Evolutionary conservation across 805 yeast genomes (phyloP).

Genomic region (Monosporozyma siamensis): DNA sequence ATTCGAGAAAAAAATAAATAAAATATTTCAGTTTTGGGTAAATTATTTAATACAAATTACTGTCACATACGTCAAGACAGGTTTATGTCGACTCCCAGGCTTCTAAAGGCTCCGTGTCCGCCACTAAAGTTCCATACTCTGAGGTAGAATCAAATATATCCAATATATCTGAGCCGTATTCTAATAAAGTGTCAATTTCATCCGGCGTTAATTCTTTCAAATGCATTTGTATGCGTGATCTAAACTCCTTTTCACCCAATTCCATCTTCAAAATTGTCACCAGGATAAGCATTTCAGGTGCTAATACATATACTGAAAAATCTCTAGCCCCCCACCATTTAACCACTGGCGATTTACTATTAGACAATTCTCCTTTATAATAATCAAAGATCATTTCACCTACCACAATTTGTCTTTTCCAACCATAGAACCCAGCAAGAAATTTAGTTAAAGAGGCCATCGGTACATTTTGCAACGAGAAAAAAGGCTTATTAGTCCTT

Average conservation of each 20-base stretch:
- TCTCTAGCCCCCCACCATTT: constrained; percentile 52
- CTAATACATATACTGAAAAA: constrained; percentile 49
- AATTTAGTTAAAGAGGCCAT: constrained; percentile 38
- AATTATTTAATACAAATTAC: too few species aligned
- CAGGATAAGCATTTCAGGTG: constrained; percentile 51
- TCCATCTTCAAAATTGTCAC: constrained; percentile 40
- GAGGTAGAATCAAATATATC: constrained; percentile 37
- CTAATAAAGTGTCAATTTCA: background rate
- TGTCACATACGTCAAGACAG: too few species aligned
- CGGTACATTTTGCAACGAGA: constrained; percentile 41
- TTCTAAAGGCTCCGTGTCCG: constrained; percentile 25
- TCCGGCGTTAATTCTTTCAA: background rate
- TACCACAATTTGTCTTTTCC: constrained; percentile 44
- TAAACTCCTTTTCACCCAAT: constrained; percentile 8
- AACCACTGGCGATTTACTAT: constrained; percentile 36
- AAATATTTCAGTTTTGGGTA: too few species aligned
- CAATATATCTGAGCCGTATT: constrained; percentile 16
- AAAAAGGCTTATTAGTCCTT: constrained; percentile 33
- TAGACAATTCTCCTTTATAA: constrained; percentile 27
- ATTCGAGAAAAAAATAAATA: too few species aligned
- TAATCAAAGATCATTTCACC: constrained; percentile 35
- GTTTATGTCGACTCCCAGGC: constrained; percentile 15
- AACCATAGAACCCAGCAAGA: constrained; percentile 54
- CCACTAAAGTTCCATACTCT: constrained; percentile 37
- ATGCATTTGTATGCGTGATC: background rate